Conservation (phyloP, 2,329 filamentous ascomycete species). For the Diaporthe helianthi region DNA sequence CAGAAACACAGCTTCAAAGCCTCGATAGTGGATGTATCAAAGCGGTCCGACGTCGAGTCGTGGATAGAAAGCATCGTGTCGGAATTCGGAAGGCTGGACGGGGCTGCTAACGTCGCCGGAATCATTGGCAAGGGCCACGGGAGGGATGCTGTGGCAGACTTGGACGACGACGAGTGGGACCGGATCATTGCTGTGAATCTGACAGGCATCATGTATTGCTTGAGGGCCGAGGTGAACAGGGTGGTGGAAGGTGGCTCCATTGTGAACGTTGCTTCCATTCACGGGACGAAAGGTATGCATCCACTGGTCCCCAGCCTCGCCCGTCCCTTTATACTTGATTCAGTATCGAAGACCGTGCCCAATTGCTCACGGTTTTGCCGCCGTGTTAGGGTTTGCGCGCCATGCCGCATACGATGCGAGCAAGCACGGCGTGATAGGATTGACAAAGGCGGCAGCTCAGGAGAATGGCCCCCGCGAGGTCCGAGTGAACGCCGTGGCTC, state of each 20-base stretch:
- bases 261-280: slow-evolving; percentile 63
- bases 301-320: neutral
- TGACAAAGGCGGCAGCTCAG: slow-evolving; percentile 46
- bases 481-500: slow-evolving; percentile 55
- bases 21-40: slow-evolving; percentile 54
- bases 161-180: slow-evolving; percentile 57
- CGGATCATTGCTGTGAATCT: slow-evolving; percentile 56
- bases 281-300: slow-evolving; percentile 49
- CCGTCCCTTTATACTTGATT: neutral
- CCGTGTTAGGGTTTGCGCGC: slow-evolving; percentile 47
- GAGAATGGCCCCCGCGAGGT: slow-evolving; percentile 52
- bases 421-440: slow-evolving; percentile 48
- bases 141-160: slow-evolving; percentile 48
- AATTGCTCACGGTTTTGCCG: neutral
- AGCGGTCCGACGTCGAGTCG: slow-evolving; percentile 54
- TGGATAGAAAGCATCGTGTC: slow-evolving; percentile 57
- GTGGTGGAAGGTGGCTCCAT: slow-evolving; percentile 61
- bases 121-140: slow-evolving; percentile 54
- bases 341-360: no score
- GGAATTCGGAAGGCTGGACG: slow-evolving; percentile 60
- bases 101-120: slow-evolving; percentile 63
- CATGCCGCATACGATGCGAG: slow-evolving; percentile 48
- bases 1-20: slow-evolving; percentile 41
- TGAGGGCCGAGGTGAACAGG: slow-evolving; percentile 53
- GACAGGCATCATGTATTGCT: slow-evolving; percentile 59